phyloP scores from a whole-genome alignment of 352 stramenopile genomes.

The Globisporangium abappressorium region DNA sequence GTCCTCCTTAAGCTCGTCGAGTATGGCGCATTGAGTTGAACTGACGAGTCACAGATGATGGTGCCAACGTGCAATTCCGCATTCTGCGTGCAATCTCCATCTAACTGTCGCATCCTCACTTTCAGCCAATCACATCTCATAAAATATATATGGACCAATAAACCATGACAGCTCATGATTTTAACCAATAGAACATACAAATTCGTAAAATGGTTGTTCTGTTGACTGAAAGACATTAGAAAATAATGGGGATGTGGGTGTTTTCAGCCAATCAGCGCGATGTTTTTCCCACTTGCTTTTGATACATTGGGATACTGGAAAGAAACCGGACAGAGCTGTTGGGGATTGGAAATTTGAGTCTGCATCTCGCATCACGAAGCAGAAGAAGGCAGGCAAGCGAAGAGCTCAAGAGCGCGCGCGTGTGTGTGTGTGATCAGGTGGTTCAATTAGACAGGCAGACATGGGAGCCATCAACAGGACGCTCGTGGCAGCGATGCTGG shows the following conservation, averaged over 20 bases:
- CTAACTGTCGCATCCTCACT: slow-evolving; percentile 34
- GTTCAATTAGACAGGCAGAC: not conserved
- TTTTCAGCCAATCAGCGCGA: slow-evolving; percentile 7
- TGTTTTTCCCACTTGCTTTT: not conserved
- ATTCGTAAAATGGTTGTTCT: no score
- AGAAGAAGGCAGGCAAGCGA: not conserved
- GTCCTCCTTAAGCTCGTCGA: not conserved
- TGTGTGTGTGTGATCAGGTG: not conserved
- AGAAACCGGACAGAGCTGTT: not conserved
- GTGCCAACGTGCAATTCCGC: not conserved
- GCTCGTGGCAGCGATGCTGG: not conserved
- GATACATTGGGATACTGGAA: slow-evolving; percentile 5
- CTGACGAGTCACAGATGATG: not conserved
- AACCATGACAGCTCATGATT: not conserved
- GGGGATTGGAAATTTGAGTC: slow-evolving; percentile 1
- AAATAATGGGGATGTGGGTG: not conserved
- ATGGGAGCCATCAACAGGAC: slow-evolving; percentile 7
- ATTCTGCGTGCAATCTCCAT: not conserved
- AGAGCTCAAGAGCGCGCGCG: not conserved
- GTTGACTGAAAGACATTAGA: no score
- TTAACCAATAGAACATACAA: not conserved
- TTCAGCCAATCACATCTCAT: slow-evolving; percentile 21
- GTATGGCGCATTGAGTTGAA: not conserved
- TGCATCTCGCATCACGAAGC: not conserved
- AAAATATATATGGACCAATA: slow-evolving; percentile 17